phyloP scores from a whole-genome alignment of 1,139 yeast genomes.

The Debaryomycetaceae sp. region DNA sequence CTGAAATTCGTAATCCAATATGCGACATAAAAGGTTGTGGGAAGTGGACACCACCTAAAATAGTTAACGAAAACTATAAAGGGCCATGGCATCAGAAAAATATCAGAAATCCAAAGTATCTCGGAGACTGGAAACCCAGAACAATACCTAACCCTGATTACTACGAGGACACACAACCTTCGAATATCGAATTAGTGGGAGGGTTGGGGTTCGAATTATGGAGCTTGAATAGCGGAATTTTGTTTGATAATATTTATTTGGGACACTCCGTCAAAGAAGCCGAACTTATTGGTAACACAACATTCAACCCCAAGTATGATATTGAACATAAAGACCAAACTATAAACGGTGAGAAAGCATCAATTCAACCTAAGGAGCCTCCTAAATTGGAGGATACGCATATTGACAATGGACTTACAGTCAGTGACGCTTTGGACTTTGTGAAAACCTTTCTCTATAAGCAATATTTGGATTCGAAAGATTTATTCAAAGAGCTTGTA shows the following conservation, averaged over 20 bases:
- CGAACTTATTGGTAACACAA: conserved; percentile 72
- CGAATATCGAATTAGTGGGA: conserved; percentile 66
- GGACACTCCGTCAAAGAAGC: conserved; percentile 85
- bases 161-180: conserved; percentile 56
- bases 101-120: conserved; percentile 69
- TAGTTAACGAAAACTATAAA: conserved; percentile 65
- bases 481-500: neutral
- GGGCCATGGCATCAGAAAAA: conserved; percentile 77
- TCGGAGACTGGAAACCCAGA: conserved; percentile 78
- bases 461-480: neutral
- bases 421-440: neutral
- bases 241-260: conserved; percentile 80
- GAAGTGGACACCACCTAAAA: conserved; percentile 51
- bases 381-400: conserved; percentile 16
- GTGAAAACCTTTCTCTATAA: neutral
- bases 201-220: conserved; percentile 88
- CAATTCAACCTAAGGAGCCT: conserved; percentile 36
- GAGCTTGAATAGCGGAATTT: conserved; percentile 74
- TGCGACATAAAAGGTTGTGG: conserved; percentile 79
- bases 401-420: neutral
- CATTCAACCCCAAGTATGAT: conserved; percentile 60
- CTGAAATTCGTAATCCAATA: conserved; percentile 65
- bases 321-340: conserved; percentile 48
- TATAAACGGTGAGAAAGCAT: conserved; percentile 35
- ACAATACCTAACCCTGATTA: conserved; percentile 66